Evolutionary conservation across 768 basidiomycete genomes (phyloP).

Genomic region (Aureoboletus auriporus): DNA sequence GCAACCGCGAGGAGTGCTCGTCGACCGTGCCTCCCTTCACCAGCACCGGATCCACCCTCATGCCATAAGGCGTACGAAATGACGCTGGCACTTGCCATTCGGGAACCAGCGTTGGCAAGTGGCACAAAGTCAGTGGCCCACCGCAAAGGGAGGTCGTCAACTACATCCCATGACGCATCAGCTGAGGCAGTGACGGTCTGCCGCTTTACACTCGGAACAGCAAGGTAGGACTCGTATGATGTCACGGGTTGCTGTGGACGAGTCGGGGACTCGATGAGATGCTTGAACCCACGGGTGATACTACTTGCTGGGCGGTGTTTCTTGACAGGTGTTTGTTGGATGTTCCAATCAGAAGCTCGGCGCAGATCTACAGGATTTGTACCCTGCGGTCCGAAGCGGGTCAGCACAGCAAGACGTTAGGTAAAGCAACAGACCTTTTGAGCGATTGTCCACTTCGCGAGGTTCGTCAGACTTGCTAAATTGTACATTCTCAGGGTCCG

Average conservation of each 20-base stretch:
- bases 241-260: constrained; percentile 24
- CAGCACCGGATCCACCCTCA: constrained; percentile 46
- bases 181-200: constrained; percentile 31
- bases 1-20: constrained; percentile 66
- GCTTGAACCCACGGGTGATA: constrained; percentile 61
- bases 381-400: constrained; percentile 36
- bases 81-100: constrained; percentile 55
- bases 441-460: constrained; percentile 70
- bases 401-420: constrained; percentile 7
- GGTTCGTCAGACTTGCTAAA: constrained; percentile 64
- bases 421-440: constrained; percentile 48
- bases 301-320: constrained; percentile 52
- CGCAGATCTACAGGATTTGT: constrained; percentile 58
- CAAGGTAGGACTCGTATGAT: constrained; percentile 27
- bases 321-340: constrained; percentile 42
- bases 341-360: constrained; percentile 46
- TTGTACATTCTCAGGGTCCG: constrained; percentile 79
- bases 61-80: constrained; percentile 67
- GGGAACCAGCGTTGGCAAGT: constrained; percentile 63
- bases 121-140: constrained; percentile 90
- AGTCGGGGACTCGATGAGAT: constrained; percentile 42
- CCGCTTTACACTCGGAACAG: constrained; percentile 25
- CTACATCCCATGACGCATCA: constrained; percentile 66
- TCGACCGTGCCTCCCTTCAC: constrained; percentile 41
- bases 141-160: constrained; percentile 68